A percentile compares a stretch with the other conserved stretches of the same genome.
phyloP scores from a whole-genome alignment of 2,329 filamentous ascomycete species.

The Colletotrichum shisoi region DNA sequence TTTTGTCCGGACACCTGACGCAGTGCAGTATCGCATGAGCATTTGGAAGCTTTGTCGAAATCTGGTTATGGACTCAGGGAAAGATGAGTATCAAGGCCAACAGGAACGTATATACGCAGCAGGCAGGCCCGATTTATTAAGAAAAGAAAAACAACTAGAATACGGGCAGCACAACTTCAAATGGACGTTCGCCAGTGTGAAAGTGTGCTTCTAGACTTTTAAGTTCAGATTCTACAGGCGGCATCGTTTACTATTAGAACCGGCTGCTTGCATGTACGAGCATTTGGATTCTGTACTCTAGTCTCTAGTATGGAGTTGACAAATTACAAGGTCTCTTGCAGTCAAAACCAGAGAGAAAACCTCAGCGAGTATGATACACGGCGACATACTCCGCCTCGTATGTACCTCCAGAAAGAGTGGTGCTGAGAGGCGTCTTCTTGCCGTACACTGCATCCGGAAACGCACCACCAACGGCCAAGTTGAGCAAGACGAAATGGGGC shows the following conservation, averaged over 20 bases:
- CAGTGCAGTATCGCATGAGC: too few species aligned
- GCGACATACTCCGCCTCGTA: conserved; percentile 20
- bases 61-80: too few species aligned
- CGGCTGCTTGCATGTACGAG: too few species aligned
- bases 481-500: conserved; percentile 50
- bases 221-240: too few species aligned
- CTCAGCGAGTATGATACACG: conserved; percentile 10
- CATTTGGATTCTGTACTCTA: not conserved
- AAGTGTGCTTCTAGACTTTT: too few species aligned
- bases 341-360: not conserved
- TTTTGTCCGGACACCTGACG: too few species aligned
- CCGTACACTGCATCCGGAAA: conserved; percentile 48
- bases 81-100: too few species aligned
- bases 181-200: too few species aligned
- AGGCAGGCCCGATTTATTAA: too few species aligned
- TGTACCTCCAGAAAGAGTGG: conserved; percentile 5
- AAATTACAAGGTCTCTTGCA: not conserved
- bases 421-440: conserved; percentile 12
- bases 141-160: accelerated
- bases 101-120: too few species aligned
- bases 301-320: not conserved
- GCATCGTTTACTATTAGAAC: too few species aligned
- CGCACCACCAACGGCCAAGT: conserved; percentile 52
- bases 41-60: too few species aligned
- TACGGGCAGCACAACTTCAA: not conserved